phyloP scores from a whole-genome alignment of 495 filamentous ascomycete genomes.

The Ascodesmis nigricans region DNA sequence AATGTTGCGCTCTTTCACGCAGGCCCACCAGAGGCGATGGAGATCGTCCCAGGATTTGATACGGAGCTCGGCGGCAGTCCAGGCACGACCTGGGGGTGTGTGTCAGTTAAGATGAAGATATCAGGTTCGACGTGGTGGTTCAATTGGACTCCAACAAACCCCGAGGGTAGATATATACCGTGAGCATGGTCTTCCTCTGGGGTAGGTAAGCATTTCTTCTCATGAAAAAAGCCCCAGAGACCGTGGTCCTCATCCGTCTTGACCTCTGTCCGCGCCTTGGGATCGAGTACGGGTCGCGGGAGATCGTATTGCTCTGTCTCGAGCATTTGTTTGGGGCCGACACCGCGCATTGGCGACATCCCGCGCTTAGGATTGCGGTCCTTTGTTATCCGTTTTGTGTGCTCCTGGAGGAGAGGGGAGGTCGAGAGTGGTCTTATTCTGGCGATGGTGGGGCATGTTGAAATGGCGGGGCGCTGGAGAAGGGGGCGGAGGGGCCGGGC shows the following conservation, averaged over 20 bases:
- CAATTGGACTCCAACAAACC: neutral
- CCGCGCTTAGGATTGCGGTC: constrained; percentile 53
- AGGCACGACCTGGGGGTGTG: constrained; percentile 46
- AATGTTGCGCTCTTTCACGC: constrained; percentile 75
- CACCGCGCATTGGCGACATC: constrained; percentile 54
- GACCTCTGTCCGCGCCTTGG: constrained; percentile 28
- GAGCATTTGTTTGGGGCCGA: constrained; percentile 47
- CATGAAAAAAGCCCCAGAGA: constrained; percentile 81
- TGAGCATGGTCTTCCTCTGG: constrained; percentile 45
- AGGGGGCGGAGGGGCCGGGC: too few relatives aligned
- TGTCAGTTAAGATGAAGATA: neutral
- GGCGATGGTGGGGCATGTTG: too few relatives aligned
- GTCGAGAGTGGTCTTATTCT: too few relatives aligned
- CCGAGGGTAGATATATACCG: constrained; percentile 29
- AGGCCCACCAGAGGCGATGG: constrained; percentile 85
- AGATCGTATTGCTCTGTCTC: constrained; percentile 47
- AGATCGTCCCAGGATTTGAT: constrained; percentile 84
- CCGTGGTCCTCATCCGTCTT: constrained; percentile 53
- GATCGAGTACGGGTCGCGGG: constrained; percentile 46
- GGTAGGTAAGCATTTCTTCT: constrained; percentile 36
- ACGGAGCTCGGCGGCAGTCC: constrained; percentile 73
- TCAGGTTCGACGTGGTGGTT: neutral
- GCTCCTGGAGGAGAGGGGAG: too few relatives aligned
- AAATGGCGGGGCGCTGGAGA: too few relatives aligned
- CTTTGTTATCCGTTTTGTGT: constrained; percentile 27